These are phyloP conservation scores for Talaromyces ruber DNA, from an alignment of 495 filamentous ascomycete genomes.

Conservation along the genomic window DNA sequence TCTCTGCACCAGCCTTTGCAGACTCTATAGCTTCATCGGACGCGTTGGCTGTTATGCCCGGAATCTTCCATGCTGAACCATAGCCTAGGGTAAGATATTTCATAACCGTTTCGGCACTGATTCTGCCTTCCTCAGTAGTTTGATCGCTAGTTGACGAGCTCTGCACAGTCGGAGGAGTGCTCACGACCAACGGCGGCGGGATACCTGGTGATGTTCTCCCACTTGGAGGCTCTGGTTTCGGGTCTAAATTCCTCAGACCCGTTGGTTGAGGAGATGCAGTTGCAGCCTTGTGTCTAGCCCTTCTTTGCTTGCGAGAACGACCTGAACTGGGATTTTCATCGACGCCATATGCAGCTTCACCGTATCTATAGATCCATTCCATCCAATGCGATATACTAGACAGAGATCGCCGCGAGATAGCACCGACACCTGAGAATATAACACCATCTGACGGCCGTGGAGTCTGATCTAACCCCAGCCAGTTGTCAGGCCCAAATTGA, in stretches of 20 bases:
- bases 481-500: conserved; percentile 25
- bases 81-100: conserved; percentile 57
- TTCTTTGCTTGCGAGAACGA: conserved; percentile 33
- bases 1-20: neutral
- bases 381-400: conserved; percentile 69
- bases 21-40: conserved; percentile 1
- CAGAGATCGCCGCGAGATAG: conserved; percentile 55
- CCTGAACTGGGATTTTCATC: conserved; percentile 58
- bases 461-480: conserved; percentile 58
- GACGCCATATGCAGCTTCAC: conserved; percentile 72
- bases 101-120: conserved; percentile 40
- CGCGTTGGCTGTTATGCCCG: neutral
- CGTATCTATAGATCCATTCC: conserved; percentile 72
- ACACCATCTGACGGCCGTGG: conserved; percentile 69
- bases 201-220: conserved; percentile 29
- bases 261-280: neutral
- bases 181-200: conserved; percentile 34
- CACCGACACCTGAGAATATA: conserved; percentile 71
- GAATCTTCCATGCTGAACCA: conserved; percentile 45
- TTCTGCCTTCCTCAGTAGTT: conserved; percentile 5
- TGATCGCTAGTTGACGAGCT: conserved; percentile 6
- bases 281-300: conserved; percentile 11
- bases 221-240: conserved; percentile 16
- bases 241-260: neutral
- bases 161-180: conserved; percentile 13